Evolutionary conservation across 768 basidiomycete genomes (phyloP).

Genomic region (Suillus ampliporus): DNA sequence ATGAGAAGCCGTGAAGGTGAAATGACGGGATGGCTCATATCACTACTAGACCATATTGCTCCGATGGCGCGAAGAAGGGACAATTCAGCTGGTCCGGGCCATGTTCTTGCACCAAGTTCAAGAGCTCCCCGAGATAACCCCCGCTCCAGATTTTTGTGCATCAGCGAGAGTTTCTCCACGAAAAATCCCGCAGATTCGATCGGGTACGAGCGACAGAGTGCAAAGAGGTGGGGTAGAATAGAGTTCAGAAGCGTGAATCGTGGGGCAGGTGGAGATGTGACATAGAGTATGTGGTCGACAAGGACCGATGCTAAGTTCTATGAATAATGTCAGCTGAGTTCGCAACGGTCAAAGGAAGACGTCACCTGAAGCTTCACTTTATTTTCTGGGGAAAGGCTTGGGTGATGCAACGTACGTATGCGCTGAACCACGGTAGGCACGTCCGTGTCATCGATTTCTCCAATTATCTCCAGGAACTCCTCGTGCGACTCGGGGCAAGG

Average conservation of each 20-base stretch:
- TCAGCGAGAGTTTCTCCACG: constrained; percentile 79
- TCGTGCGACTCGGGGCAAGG: constrained; percentile 86
- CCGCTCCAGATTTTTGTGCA: constrained; percentile 92
- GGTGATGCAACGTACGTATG: constrained; percentile 89
- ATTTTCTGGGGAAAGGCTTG: constrained; percentile 90
- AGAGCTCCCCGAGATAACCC: constrained; percentile 77
- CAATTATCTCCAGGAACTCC: constrained; percentile 86
- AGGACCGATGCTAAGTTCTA: constrained; percentile 79
- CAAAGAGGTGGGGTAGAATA: constrained; percentile 78
- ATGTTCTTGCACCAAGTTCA: constrained; percentile 72
- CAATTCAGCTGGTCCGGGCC: constrained; percentile 87
- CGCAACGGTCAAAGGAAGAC: constrained; percentile 21
- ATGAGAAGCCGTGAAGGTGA: constrained; percentile 88
- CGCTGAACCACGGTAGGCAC: constrained; percentile 85
- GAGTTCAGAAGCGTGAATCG: constrained; percentile 63
- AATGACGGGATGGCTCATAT: constrained; percentile 88
- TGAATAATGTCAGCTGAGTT: constrained; percentile 9
- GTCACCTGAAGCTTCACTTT: constrained; percentile 88
- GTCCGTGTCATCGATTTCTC: constrained; percentile 71
- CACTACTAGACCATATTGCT: constrained; percentile 90
- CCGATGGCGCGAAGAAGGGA: constrained; percentile 82
- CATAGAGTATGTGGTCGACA: constrained; percentile 85
- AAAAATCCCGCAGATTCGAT: constrained; percentile 79
- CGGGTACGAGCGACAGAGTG: constrained; percentile 82
- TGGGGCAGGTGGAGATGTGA: constrained; percentile 67